Percentiles rank a stretch among this genome's conserved stretches.
phyloP scores from a whole-genome alignment of 495 filamentous ascomycete genomes.

The Neurospora tetrasperma region DNA sequence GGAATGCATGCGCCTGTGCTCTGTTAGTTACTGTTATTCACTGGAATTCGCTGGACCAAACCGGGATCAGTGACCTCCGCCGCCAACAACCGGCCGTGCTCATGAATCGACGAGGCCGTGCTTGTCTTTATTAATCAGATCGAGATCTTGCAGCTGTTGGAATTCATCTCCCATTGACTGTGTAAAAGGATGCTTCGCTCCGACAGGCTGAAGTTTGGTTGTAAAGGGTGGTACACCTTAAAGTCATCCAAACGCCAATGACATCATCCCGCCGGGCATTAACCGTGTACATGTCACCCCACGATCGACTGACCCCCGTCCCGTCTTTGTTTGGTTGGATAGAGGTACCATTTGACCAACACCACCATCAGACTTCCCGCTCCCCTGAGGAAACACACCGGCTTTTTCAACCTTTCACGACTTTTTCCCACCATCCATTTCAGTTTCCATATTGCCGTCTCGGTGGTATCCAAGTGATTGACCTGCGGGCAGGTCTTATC shows the following conservation, averaged over 20 bases:
- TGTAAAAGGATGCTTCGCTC: background rate
- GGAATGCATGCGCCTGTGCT: background rate
- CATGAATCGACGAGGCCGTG: background rate
- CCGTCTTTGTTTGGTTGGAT: background rate
- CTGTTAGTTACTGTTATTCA: background rate
- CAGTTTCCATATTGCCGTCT: background rate
- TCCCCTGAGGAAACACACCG: background rate
- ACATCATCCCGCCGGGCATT: background rate
- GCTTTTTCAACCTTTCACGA: background rate
- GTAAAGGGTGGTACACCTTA: background rate
- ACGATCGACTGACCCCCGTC: background rate
- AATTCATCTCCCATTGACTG: background rate
- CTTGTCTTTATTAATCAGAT: background rate
- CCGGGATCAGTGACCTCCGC: background rate
- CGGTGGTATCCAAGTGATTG: background rate
- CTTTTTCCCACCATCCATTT: background rate
- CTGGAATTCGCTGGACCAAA: background rate
- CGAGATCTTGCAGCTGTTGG: background rate
- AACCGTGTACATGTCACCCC: background rate
- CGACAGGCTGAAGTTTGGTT: background rate
- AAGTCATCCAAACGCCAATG: background rate
- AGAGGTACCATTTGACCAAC: no score
- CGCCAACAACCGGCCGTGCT: background rate
- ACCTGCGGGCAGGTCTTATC: background rate
- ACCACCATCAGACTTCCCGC: background rate